phyloP scores from a whole-genome alignment of 2,329 filamentous ascomycete genomes.

The Penicillium sp. region DNA sequence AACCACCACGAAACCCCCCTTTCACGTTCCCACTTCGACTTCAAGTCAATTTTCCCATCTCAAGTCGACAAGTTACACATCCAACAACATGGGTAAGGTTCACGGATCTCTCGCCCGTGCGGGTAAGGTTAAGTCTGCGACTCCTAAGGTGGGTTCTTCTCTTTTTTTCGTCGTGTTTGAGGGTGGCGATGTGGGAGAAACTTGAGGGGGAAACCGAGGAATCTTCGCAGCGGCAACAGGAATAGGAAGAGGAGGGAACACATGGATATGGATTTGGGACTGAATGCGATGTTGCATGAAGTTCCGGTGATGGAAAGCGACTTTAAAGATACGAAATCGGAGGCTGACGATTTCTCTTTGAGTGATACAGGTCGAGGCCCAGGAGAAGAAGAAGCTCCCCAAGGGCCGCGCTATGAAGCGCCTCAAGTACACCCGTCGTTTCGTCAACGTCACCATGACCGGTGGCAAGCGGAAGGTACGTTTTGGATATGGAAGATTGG shows the following conservation, averaged over 20 bases:
- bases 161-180: not conserved
- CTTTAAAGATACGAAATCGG: not conserved
- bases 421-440: constrained; percentile 93
- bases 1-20: not conserved
- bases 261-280: not conserved
- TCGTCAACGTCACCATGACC: constrained; percentile 97
- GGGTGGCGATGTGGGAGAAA: not conserved
- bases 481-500: constrained; percentile 4
- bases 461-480: constrained; percentile 97
- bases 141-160: constrained; percentile 24
- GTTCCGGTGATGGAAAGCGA: not conserved
- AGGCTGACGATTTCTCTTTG: constrained; percentile 17
- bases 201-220: not conserved
- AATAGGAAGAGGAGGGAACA: not conserved
- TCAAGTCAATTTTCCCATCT: constrained; percentile 27
- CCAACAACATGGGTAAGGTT: constrained; percentile 83
- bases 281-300: not conserved
- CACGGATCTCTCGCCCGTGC: constrained; percentile 69
- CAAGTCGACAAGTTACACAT: constrained; percentile 31
- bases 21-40: constrained; percentile 12
- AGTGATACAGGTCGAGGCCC: constrained; percentile 27
- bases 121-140: constrained; percentile 33
- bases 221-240: not conserved
- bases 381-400: constrained; percentile 92
- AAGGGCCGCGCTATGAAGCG: constrained; percentile 99